phyloP scores from a whole-genome alignment of 805 yeast genomes.

The Wickerhamiella hasegawae region DNA sequence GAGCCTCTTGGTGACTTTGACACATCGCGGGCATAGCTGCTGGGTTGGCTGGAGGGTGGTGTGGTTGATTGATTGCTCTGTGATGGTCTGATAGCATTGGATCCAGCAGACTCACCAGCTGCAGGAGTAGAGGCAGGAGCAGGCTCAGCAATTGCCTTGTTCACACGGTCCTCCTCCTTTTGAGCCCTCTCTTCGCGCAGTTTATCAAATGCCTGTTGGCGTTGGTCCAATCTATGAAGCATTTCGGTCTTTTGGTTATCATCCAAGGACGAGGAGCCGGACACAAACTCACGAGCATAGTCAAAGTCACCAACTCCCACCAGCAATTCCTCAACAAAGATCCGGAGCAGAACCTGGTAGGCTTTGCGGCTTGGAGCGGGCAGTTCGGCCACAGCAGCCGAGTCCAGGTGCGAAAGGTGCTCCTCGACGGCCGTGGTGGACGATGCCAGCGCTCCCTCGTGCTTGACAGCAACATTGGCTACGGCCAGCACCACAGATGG shows the following conservation, averaged over 20 bases:
- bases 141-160: not conserved
- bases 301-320: slow-evolving; percentile 3
- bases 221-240: not conserved
- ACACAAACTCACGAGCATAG: slow-evolving; percentile 3
- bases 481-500: slow-evolving; percentile 3
- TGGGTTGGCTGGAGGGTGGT: too few relatives aligned
- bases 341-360: not conserved
- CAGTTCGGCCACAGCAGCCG: not conserved
- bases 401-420: not conserved
- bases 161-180: slow-evolving; percentile 1
- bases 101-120: not conserved
- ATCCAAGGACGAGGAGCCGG: not conserved
- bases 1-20: too few relatives aligned
- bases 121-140: not conserved
- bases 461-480: slow-evolving; percentile 1
- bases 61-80: too few relatives aligned
- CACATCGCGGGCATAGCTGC: too few relatives aligned
- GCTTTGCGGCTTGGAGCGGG: not conserved
- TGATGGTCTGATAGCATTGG: not conserved
- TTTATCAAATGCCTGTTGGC: not conserved
- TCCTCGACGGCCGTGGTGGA: slow-evolving; percentile 3
- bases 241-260: not conserved
- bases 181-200: not conserved
- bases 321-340: slow-evolving; percentile 1
- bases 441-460: not conserved